Percentiles rank a stretch among this genome's conserved stretches.
These are phyloP conservation scores for Arthrobotrys iridis DNA, from an alignment of 2,329 filamentous ascomycete species.

Conservation along the genomic window DNA sequence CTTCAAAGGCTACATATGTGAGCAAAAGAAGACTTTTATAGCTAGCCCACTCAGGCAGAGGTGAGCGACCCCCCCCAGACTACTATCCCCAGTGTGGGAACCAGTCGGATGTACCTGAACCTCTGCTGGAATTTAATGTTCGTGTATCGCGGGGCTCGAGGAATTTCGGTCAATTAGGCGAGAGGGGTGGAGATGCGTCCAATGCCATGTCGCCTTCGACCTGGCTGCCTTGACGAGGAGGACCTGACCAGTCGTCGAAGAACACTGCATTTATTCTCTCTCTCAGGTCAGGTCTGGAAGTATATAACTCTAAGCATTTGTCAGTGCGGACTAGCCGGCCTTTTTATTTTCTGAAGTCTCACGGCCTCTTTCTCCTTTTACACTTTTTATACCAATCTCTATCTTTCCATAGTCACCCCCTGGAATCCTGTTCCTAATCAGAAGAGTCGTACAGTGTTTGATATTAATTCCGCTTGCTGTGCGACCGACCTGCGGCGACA, in stretches of 20 bases:
- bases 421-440: no score
- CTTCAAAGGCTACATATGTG: no score
- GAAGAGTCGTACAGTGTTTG: no score
- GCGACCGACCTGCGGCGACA: neutral
- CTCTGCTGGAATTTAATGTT: conserved; percentile 30
- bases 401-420: no score
- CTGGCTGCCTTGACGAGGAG: conserved; percentile 20
- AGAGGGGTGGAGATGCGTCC: conserved; percentile 18
- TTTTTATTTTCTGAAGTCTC: conserved; percentile 14
- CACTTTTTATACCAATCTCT: no score
- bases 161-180: conserved; percentile 36
- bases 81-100: neutral
- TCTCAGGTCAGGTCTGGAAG: neutral
- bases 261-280: neutral
- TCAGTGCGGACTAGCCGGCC: no score
- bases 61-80: no score
- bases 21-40: no score
- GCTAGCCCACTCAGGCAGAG: neutral
- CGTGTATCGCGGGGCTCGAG: conserved; percentile 51
- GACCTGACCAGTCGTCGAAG: neutral
- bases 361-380: conserved; percentile 23
- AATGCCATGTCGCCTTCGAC: neutral
- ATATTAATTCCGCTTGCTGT: neutral
- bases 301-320: neutral
- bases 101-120: conserved; percentile 34